These are phyloP conservation scores for Melampsora larici-populina DNA, from an alignment of 1,284 basidiomycete species.

Conservation along the genomic window DNA sequence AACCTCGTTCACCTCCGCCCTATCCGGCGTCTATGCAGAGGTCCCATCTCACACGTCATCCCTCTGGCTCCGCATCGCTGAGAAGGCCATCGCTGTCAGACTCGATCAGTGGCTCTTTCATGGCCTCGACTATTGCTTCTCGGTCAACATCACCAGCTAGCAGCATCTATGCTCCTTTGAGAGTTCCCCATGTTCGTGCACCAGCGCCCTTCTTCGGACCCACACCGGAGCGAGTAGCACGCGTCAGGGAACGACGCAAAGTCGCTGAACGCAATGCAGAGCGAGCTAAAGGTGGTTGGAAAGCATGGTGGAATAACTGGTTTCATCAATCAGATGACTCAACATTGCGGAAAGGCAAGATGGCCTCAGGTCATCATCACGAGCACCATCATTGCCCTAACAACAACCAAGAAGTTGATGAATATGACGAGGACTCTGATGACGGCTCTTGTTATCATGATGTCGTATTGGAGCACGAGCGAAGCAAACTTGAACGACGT, in stretches of 20 bases:
- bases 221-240: constrained; percentile 28
- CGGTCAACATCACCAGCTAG: constrained; percentile 33
- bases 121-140: constrained; percentile 20
- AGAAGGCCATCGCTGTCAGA: constrained; percentile 10
- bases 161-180: constrained; percentile 35
- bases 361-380: not conserved
- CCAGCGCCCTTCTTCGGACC: constrained; percentile 41
- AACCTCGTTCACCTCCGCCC: constrained; percentile 5
- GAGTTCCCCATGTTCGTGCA: constrained; percentile 25
- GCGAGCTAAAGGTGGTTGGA: constrained; percentile 39
- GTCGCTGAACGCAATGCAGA: constrained; percentile 34
- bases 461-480: constrained; percentile 36
- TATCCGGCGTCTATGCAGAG: constrained; percentile 21
- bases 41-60: constrained; percentile 4
- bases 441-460: constrained; percentile 42
- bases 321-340: constrained; percentile 36
- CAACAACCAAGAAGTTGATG: not conserved
- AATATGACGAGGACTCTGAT: constrained; percentile 18
- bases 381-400: not conserved
- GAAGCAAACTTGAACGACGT: constrained; percentile 35
- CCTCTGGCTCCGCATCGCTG: not conserved
- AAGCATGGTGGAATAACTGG: constrained; percentile 42
- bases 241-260: constrained; percentile 30
- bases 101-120: constrained; percentile 11
- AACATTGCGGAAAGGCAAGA: constrained; percentile 19